Percentiles rank a stretch among this genome's conserved stretches.
phyloP scores from a whole-genome alignment of 2,329 filamentous ascomycete species.

The Penicillium sp. region DNA sequence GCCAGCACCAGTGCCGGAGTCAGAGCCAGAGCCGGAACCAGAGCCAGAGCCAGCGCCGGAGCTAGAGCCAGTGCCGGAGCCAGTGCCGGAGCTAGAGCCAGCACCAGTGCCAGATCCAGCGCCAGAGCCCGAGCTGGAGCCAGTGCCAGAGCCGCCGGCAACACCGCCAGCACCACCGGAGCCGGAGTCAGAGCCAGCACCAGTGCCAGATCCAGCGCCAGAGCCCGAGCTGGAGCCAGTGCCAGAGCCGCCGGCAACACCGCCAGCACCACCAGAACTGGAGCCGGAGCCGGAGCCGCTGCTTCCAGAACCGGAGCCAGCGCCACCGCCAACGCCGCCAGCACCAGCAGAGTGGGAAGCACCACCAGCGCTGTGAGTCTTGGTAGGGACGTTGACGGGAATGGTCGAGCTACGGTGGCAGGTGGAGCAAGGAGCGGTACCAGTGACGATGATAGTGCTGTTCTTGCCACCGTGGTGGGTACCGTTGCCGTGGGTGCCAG shows the following conservation, averaged over 20 bases:
- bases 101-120: too few relatives aligned
- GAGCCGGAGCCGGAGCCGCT: background rate
- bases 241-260: background rate
- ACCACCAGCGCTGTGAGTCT: background rate
- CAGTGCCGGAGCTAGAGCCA: too few relatives aligned
- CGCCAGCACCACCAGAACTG: background rate
- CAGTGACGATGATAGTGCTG: conserved; percentile 9
- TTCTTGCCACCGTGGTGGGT: conserved; percentile 3
- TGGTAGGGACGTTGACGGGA: conserved; percentile 2
- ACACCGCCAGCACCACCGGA: background rate
- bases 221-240: background rate
- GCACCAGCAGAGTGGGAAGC: conserved; percentile 2
- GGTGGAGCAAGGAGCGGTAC: conserved; percentile 7
- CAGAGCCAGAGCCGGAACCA: background rate
- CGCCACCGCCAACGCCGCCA: background rate
- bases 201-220: background rate
- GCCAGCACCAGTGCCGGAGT: background rate
- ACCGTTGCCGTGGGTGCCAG: conserved; percentile 10
- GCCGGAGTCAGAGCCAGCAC: background rate
- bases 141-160: background rate
- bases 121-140: too few relatives aligned
- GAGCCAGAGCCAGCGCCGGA: background rate
- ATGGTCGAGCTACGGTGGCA: conserved; percentile 3
- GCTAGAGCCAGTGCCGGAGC: too few relatives aligned
- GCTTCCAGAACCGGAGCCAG: background rate